These are phyloP conservation scores for Talaromyces sp. DNA, from an alignment of 2,329 filamentous ascomycete species.

Conservation along the genomic window DNA sequence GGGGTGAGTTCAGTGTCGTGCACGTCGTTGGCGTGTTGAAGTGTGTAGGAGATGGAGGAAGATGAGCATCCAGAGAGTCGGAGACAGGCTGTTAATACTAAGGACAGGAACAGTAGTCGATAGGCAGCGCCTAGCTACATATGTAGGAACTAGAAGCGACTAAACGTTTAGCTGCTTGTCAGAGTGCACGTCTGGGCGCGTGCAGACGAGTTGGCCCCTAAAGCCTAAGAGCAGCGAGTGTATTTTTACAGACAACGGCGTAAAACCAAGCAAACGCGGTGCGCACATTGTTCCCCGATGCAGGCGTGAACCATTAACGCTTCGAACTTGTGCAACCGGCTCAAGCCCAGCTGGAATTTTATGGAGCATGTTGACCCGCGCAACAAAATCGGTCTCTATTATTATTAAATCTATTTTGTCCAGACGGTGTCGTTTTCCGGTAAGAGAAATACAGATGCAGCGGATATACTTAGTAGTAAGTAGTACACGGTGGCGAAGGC, in stretches of 20 bases:
- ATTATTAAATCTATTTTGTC: neutral
- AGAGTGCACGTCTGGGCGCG: too few relatives aligned
- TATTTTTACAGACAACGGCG: neutral
- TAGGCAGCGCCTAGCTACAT: neutral
- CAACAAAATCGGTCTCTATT: too few relatives aligned
- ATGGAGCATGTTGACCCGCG: neutral
- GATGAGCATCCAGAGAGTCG: neutral
- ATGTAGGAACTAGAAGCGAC: neutral
- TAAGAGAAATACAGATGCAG: neutral
- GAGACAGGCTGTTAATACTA: neutral
- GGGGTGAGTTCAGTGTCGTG: neutral
- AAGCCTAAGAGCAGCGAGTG: neutral
- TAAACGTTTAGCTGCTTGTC: neutral
- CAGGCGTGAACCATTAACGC: too few relatives aligned
- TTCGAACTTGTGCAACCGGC: neutral
- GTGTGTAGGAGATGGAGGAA: neutral
- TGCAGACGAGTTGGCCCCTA: neutral
- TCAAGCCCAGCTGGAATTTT: neutral
- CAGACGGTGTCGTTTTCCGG: neutral
- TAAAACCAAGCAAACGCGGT: neutral
- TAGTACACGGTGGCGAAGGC: too few relatives aligned
- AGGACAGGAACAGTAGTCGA: neutral
- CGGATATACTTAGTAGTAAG: too few relatives aligned
- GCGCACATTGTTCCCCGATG: neutral
- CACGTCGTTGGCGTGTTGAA: neutral